phyloP scores from a whole-genome alignment of 176 grass and related monocot genomes.

The Avena eriantha region DNA sequence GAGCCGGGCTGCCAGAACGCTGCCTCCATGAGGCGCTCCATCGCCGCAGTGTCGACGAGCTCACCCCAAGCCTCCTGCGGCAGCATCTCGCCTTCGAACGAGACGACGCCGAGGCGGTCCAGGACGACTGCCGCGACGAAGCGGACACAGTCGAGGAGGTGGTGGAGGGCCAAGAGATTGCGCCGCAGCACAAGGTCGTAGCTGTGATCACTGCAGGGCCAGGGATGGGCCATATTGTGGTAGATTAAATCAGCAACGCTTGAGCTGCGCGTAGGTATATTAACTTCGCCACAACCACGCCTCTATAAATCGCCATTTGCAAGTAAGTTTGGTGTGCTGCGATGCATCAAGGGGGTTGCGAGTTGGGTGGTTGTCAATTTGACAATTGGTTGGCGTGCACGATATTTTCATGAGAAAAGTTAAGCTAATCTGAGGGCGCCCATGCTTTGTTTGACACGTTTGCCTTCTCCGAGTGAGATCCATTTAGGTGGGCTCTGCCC shows the following conservation, averaged over 20 bases:
- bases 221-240: background rate
- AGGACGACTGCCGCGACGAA: slow-evolving; percentile 44
- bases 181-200: slow-evolving; percentile 26
- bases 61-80: slow-evolving; percentile 12
- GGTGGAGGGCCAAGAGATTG: slow-evolving; percentile 24
- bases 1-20: background rate
- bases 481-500: too few relatives aligned
- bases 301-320: slow-evolving; percentile 23
- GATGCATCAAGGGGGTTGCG: background rate
- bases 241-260: background rate
- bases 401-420: background rate
- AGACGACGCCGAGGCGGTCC: slow-evolving; percentile 48
- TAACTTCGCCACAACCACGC: background rate
- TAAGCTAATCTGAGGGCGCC: background rate
- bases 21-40: slow-evolving; percentile 43
- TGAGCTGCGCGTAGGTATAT: background rate
- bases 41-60: background rate
- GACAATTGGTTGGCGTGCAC: background rate
- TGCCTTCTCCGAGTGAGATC: too few relatives aligned
- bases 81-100: slow-evolving; percentile 35
- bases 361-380: slow-evolving; percentile 1
- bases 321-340: slow-evolving; percentile 8
- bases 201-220: slow-evolving; percentile 2
- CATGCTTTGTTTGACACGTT: background rate
- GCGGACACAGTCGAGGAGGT: slow-evolving; percentile 37